A percentile compares a stretch with the other conserved stretches of the same genome.
Evolutionary conservation across 495 filamentous ascomycete species (phyloP).

Genomic region (Bathelium albidoporum): DNA sequence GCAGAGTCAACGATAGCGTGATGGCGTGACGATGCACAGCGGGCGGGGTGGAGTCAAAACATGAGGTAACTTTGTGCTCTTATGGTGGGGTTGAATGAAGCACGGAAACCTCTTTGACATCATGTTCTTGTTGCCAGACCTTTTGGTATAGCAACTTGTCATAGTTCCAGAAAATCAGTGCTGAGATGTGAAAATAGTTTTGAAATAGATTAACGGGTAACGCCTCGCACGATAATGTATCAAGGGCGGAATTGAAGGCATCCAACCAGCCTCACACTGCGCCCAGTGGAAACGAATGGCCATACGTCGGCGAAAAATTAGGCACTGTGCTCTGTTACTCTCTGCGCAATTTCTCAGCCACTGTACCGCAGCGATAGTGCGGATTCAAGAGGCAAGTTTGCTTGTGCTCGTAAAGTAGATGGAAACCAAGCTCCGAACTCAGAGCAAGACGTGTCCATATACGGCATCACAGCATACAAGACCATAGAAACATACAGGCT

Average conservation of each 20-base stretch:
- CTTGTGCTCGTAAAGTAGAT: not conserved
- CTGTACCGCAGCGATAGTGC: slow-evolving; percentile 1
- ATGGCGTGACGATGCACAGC: slow-evolving; percentile 1
- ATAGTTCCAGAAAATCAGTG: not conserved
- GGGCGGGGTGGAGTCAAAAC: not conserved
- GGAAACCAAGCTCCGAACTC: not conserved
- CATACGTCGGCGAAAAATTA: slow-evolving; percentile 1
- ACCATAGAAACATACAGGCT: too few species aligned
- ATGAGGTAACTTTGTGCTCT: not conserved
- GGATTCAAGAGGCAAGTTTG: not conserved
- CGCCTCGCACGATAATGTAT: not conserved
- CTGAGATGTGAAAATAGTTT: not conserved
- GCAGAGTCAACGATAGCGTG: not conserved
- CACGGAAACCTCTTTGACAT: not conserved
- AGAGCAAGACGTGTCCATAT: not conserved
- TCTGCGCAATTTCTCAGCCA: slow-evolving; percentile 15
- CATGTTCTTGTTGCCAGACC: not conserved
- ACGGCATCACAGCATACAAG: not conserved
- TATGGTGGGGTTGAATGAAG: not conserved
- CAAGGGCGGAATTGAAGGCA: not conserved
- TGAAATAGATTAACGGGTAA: not conserved
- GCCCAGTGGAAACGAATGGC: not conserved
- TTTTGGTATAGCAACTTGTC: too few species aligned
- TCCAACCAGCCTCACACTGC: not conserved
- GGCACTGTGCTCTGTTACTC: slow-evolving; percentile 19